Evolutionary conservation across 208 protist species (phyloP).

Genomic region (Trypanosoma theileri): DNA sequence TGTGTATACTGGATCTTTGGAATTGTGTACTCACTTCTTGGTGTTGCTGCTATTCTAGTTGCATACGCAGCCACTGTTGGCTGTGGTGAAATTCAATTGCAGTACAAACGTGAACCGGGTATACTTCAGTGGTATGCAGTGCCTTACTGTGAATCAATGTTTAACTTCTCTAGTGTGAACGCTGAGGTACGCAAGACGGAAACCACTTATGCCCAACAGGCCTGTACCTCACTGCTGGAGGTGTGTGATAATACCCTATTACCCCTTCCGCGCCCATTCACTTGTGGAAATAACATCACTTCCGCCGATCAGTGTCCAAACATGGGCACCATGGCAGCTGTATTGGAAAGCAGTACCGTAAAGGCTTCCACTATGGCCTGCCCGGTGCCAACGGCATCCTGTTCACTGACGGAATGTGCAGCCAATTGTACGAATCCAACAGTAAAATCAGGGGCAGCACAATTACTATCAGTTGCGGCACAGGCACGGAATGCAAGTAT

Average conservation of each 20-base stretch:
- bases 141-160: conserved; percentile 10
- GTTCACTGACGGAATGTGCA: conserved; percentile 19
- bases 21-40: conserved; percentile 25
- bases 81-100: conserved; percentile 30
- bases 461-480: conserved; percentile 30
- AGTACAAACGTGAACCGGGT: conserved; percentile 27
- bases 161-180: conserved; percentile 14
- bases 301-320: conserved; percentile 38
- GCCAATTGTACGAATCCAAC: conserved; percentile 17
- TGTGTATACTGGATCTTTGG: conserved; percentile 34
- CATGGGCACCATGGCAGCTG: conserved; percentile 7
- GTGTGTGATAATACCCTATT: conserved; percentile 1
- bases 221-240: neutral
- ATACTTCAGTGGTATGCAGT: conserved; percentile 32
- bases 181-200: neutral
- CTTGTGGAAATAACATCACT: conserved; percentile 21
- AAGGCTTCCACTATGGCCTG: conserved; percentile 4
- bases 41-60: conserved; percentile 11
- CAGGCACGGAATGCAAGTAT: conserved; percentile 55
- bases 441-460: conserved; percentile 29
- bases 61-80: conserved; percentile 2
- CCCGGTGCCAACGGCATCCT: conserved; percentile 6
- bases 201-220: neutral
- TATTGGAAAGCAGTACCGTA: neutral
- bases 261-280: neutral